Conservation (phyloP, 2,329 filamentous ascomycete genomes). For the Sclerotinia borealis region DNA sequence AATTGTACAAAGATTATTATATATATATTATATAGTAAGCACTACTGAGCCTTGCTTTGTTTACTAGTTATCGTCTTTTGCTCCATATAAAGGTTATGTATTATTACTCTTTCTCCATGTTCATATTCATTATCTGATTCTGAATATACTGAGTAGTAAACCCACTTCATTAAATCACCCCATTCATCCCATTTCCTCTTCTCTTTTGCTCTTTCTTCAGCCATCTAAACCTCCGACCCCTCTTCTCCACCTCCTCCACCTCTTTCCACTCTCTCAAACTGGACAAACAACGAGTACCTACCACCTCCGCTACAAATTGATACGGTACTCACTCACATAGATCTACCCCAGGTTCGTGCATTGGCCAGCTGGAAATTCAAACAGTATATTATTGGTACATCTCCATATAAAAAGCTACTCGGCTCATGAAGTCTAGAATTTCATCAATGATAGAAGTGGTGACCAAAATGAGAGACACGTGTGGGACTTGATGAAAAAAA, state of each 20-base stretch:
- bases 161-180: not conserved
- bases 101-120: not conserved
- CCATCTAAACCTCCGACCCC: no score
- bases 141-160: no score
- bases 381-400: not conserved
- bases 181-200: not conserved
- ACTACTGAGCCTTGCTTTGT: no score
- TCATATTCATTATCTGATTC: not conserved
- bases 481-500: not conserved
- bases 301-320: not conserved
- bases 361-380: not conserved
- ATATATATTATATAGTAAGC: no score
- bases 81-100: no score
- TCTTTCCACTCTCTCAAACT: not conserved
- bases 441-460: not conserved
- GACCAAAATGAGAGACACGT: not conserved
- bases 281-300: not conserved
- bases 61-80: no score
- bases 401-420: not conserved
- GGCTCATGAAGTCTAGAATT: not conserved
- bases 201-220: not conserved
- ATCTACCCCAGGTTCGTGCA: conserved; percentile 9
- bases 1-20: no score
- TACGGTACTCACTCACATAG: not conserved
- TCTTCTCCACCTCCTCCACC: not conserved